Conservation (phyloP, 345 rosid genomes). For the Gynandropsis gynandra region DNA sequence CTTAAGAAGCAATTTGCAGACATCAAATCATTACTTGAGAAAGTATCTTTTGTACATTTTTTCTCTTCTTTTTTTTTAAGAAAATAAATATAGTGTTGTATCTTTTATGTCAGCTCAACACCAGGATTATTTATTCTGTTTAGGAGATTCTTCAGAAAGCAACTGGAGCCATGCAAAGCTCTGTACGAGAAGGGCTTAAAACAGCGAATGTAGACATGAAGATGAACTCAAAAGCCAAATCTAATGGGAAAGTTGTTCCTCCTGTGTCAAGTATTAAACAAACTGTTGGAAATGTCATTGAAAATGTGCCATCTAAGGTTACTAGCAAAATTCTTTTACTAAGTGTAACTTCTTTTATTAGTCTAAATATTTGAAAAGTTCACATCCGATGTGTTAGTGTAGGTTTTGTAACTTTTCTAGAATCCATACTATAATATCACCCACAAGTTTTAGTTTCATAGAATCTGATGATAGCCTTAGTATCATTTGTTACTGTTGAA, state of each 20-base stretch:
- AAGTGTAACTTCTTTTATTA: neutral
- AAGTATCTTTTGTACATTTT: constrained; percentile 32
- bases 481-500: constrained; percentile 8
- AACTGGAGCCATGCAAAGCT: constrained; percentile 45
- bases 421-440: neutral
- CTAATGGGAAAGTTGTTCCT: constrained; percentile 24
- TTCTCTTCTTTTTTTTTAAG: neutral
- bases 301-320: constrained; percentile 45
- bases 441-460: neutral
- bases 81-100: neutral
- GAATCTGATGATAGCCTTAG: neutral
- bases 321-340: constrained; percentile 2
- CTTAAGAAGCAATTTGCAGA: constrained; percentile 71
- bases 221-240: constrained; percentile 16
- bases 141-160: constrained; percentile 62
- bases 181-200: constrained; percentile 37
- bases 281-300: constrained; percentile 29
- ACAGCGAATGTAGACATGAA: constrained; percentile 35
- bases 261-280: constrained; percentile 31
- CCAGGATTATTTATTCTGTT: constrained; percentile 4
- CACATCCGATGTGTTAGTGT: neutral
- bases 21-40: constrained; percentile 59
- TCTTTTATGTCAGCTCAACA: neutral
- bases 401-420: neutral
- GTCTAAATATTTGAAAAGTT: neutral